Evolutionary conservation across 2,329 filamentous ascomycete genomes (phyloP), one percentile per base, ranked within the genome.

Genomic region (Grosmannia huntii): DNA sequence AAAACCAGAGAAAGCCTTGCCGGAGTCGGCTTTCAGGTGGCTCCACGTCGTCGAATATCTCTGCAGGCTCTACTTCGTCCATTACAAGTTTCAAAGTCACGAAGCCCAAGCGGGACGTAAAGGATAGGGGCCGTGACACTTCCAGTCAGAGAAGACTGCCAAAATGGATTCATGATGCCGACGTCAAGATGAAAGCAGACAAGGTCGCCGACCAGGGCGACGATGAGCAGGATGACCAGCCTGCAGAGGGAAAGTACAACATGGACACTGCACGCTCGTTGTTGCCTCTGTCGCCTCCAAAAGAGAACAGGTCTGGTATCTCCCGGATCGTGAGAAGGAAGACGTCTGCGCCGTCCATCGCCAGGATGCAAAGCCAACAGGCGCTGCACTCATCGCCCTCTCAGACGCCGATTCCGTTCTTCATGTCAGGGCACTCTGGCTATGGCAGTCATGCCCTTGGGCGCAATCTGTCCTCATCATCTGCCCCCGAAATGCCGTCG

Each of bases 81-180:
- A 69, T 71, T 16, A 65, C 64, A 58, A 80, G 76, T 64, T 67
- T 69, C 36, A 70, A 72, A 49, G 71, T 79, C 33, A 69, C 73
- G 36, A 83, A 82, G 67, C 67, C 70, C 27, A 75, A 72, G 64
- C 75, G 72, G 61, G 68, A 70, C 3, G 54, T 65, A 25, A 71
- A 68, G 36, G 61, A 54, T 3, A 21, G 21, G 14, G 2, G 14
- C 10, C 46, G 46, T 23, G 16, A 19, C 21, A 12, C 25, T 49
- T 25, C 46, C 2, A 9, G 25, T 5, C 48, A 28, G 48, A 57
- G 31, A 50, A 19, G 10, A 14, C n/a, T 23, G 14, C 23, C 36
- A 16, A 55, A 27, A 21, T 41, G 53, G n/a, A 25, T 28, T 11
- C 33, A 31, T 12, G 51, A 41, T 7, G 6, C 31, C 31, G 23